These are phyloP conservation scores for Quercus phellos DNA, from an alignment of 331 rosid genomes.

Conservation along the genomic window DNA sequence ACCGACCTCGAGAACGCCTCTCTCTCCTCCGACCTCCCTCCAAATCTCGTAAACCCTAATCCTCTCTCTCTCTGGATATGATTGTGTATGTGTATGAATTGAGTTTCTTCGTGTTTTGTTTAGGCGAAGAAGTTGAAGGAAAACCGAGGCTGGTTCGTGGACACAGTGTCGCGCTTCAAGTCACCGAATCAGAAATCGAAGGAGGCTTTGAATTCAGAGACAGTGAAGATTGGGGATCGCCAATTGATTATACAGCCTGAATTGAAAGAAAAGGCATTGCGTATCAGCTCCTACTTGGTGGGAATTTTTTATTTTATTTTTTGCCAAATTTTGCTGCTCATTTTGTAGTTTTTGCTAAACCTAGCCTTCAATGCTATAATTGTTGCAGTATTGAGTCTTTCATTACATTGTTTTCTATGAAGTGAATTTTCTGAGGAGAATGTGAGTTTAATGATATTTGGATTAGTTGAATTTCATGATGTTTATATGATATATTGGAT, in stretches of 20 bases:
- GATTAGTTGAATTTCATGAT: background rate
- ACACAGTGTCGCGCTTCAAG: constrained; percentile 56
- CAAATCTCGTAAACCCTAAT: constrained; percentile 46
- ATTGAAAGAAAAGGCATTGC: constrained; percentile 70
- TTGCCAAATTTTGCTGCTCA: background rate
- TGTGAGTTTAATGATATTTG: background rate
- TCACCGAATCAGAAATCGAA: constrained; percentile 65
- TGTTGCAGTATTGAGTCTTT: background rate
- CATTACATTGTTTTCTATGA: background rate
- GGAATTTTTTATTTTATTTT: background rate
- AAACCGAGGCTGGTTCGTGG: constrained; percentile 72
- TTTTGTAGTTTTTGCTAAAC: background rate
- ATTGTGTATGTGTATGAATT: background rate
- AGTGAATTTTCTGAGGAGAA: background rate
- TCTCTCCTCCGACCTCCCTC: constrained; percentile 60
- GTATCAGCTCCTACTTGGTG: constrained; percentile 68
- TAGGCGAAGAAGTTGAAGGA: constrained; percentile 72
- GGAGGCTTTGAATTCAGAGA: constrained; percentile 60
- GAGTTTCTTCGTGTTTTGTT: constrained; percentile 8
- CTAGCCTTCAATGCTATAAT: background rate
- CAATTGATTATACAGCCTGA: constrained; percentile 45
- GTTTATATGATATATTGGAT: background rate
- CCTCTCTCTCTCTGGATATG: background rate
- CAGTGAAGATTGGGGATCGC: constrained; percentile 62
- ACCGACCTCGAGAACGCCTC: constrained; percentile 69